A percentile compares a stretch with the other conserved stretches of the same genome.
These are phyloP conservation scores for Solanum aculeatissimum DNA, from an alignment of 305 asterid genomes.

Conservation along the genomic window DNA sequence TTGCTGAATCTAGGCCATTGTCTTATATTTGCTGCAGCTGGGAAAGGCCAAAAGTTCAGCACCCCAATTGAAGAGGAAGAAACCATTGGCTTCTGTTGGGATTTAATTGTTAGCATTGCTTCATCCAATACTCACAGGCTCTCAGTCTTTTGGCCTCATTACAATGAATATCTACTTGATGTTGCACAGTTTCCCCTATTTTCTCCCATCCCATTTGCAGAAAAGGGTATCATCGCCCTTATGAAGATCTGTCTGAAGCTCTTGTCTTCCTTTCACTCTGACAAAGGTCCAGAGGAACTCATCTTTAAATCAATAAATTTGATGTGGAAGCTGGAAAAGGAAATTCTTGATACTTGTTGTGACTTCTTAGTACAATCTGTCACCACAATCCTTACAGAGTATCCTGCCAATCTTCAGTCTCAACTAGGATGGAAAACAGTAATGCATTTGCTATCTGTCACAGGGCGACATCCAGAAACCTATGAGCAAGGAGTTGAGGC, in stretches of 20 bases:
- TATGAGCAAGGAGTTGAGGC: conserved; percentile 68
- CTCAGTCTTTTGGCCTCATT: conserved; percentile 63
- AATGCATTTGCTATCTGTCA: conserved; percentile 61
- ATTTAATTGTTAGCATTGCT: conserved; percentile 41
- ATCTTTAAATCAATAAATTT: conserved; percentile 68
- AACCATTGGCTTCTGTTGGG: conserved; percentile 83
- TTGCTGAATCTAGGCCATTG: conserved; percentile 73
- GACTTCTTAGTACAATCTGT: conserved; percentile 51
- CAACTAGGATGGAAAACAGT: conserved; percentile 72
- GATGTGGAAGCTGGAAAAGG: conserved; percentile 85
- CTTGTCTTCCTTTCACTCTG: conserved; percentile 32
- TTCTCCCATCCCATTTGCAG: conserved; percentile 71
- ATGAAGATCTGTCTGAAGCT: conserved; percentile 64
- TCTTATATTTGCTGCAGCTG: conserved; percentile 75
- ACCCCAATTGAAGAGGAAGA: conserved; percentile 89
- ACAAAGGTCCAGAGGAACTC: conserved; percentile 50
- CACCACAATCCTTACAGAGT: conserved; percentile 47
- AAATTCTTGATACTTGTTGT: conserved; percentile 73
- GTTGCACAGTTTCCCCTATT: conserved; percentile 75
- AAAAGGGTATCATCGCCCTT: conserved; percentile 56
- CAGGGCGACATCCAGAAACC: conserved; percentile 86
- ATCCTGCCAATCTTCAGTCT: conserved; percentile 52
- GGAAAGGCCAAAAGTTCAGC: conserved; percentile 83
- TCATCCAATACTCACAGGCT: conserved; percentile 54
- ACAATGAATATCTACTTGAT: conserved; percentile 60